Percentiles rank a stretch among this genome's conserved stretches.
Evolutionary conservation across 164 flowering plant genomes (phyloP).

Genomic region (Euptelea pleiosperma): DNA sequence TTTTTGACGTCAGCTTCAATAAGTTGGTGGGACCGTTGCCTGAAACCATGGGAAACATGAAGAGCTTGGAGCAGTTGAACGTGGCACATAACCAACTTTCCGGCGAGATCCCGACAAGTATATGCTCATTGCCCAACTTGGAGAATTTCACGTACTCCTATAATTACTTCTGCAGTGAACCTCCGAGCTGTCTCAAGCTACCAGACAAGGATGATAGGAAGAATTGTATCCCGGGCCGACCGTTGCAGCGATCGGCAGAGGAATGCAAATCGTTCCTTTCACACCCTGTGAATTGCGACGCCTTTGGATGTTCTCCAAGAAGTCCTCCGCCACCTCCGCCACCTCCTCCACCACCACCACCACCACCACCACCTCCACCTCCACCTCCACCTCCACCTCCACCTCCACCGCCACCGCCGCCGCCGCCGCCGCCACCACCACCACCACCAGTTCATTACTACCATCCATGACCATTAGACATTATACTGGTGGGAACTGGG

Average conservation of each 20-base stretch:
- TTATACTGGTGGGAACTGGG: no score
- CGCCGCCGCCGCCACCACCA: constrained; percentile 16
- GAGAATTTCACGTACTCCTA: constrained; percentile 53
- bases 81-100: constrained; percentile 49
- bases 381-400: constrained; percentile 23
- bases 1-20: constrained; percentile 50
- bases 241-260: constrained; percentile 35
- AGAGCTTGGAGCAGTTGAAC: constrained; percentile 53
- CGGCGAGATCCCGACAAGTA: constrained; percentile 44
- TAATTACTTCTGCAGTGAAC: constrained; percentile 43
- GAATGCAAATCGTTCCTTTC: constrained; percentile 39
- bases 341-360: constrained; percentile 27
- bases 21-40: constrained; percentile 44
- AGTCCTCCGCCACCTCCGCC: constrained; percentile 34
- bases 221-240: constrained; percentile 47
- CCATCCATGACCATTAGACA: constrained; percentile 10
- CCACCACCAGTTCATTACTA: constrained; percentile 12
- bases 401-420: constrained; percentile 15
- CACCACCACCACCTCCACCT: constrained; percentile 25
- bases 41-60: constrained; percentile 40
- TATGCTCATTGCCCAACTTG: constrained; percentile 50
- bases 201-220: constrained; percentile 31
- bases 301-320: constrained; percentile 30
- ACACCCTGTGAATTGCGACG: constrained; percentile 33
- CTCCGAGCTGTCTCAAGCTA: constrained; percentile 34